Percentiles rank a stretch among this genome's conserved stretches.
phyloP scores from a whole-genome alignment of 2,329 filamentous ascomycete species.

The Nothopassalora personata region DNA sequence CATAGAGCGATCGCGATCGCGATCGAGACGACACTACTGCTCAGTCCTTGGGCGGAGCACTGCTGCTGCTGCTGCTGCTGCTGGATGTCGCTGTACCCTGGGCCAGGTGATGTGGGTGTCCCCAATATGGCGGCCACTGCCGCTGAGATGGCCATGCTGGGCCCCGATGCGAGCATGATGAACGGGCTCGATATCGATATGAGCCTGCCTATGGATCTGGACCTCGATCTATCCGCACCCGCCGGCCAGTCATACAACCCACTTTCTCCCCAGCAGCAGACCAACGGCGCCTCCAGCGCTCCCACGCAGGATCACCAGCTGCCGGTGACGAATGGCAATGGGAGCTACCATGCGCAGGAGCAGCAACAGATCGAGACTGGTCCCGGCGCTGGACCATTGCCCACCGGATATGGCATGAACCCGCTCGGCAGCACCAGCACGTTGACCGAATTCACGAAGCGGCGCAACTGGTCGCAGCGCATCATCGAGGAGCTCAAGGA shows the following conservation, averaged over 20 bases:
- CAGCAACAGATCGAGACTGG: conserved; percentile 34
- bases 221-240: conserved; percentile 28
- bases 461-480: conserved; percentile 77
- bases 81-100: conserved; percentile 20
- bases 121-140: conserved; percentile 14
- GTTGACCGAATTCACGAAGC: conserved; percentile 60
- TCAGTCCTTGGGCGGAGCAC: conserved; percentile 10
- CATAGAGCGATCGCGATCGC: conserved; percentile 17
- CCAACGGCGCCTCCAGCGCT: conserved; percentile 22
- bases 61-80: conserved; percentile 1
- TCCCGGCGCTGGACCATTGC: conserved; percentile 51
- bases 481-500: conserved; percentile 87
- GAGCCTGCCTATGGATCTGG: conserved; percentile 45
- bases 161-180: conserved; percentile 32
- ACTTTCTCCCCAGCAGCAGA: conserved; percentile 18
- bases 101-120: conserved; percentile 8
- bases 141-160: conserved; percentile 17
- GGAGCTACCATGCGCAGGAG: conserved; percentile 24
- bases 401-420: conserved; percentile 48
- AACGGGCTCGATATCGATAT: conserved; percentile 42
- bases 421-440: conserved; percentile 47
- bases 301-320: conserved; percentile 17
- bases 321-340: conserved; percentile 20
- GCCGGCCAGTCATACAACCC: conserved; percentile 24
- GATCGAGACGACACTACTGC: conserved; percentile 11